Evolutionary conservation across 164 flowering plant genomes (phyloP), one percentile per base, ranked within the genome.

Genomic region (Berberis vulgaris): DNA sequence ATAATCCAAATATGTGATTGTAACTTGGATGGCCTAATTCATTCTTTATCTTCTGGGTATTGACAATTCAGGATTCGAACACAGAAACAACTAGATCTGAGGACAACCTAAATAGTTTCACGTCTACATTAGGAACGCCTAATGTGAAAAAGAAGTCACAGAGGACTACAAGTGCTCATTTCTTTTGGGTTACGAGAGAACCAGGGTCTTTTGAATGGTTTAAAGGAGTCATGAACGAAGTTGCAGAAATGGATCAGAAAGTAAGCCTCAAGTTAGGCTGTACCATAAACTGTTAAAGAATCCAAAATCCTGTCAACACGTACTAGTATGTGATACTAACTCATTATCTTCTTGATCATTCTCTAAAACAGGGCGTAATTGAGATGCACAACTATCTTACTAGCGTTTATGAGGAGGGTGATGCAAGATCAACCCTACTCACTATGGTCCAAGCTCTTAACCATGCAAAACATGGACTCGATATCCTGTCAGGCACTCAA

Each of bases 171-270:
- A 81, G 68, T 70, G 97, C 96, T 49, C 83, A 95, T 69, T 95
- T 95, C 79, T 91, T 85, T 68, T 95, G 99, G 99, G 97, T 95
- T 2, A 95, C 99, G 5, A 85, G 99, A 72, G 99, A 95, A 59
- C 81, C 87, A 10, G 96, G 96, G 2, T 95, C 99, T 6, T 84
- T 95, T 55, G 97, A 95, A 75, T 95, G 99, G 99, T 95, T 95
- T 62, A 91, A 88, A 81, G 97, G 94, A 65, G 96, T 85, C 10
- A 91, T 94, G 99, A 79, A 89, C 64, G 96, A 94, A 75, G 85
- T 94, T 41, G 93, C 99, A 49, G 96, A 85, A 72, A 82, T 88
- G 83, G 96, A 90, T 73, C 85, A 75, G 50, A 90, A 84, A 68
- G 99, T 89, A 78, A 78, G 71, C 26, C 26, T 26, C 26, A 26